Percentiles rank a stretch among this genome's conserved stretches.
Evolutionary conservation across 2,329 filamentous ascomycete genomes (phyloP).

Genomic region (Apiospora koreana): DNA sequence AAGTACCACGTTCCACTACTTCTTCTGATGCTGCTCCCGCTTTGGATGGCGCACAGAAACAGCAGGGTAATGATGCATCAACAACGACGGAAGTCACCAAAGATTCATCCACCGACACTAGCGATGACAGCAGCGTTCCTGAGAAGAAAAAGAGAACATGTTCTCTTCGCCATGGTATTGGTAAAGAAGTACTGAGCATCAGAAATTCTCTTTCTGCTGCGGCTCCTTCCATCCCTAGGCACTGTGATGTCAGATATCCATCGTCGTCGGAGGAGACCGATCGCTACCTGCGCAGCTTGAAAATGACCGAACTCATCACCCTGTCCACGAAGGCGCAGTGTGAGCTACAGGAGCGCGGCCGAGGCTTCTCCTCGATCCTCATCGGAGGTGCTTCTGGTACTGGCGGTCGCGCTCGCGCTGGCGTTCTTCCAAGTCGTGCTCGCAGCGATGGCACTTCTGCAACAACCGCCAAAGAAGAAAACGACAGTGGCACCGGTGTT

Average conservation of each 20-base stretch:
- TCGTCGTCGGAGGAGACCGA: neutral
- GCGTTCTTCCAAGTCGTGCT: too few relatives aligned
- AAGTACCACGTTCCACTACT: neutral
- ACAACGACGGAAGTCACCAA: neutral
- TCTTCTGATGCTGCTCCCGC: neutral
- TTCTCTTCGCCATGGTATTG: neutral
- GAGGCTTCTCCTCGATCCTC: neutral
- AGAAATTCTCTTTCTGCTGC: neutral
- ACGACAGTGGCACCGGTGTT: neutral
- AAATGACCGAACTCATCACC: neutral
- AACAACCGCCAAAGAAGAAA: neutral
- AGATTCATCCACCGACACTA: neutral
- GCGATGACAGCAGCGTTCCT: too few relatives aligned
- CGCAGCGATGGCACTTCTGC: too few relatives aligned
- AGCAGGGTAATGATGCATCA: neutral
- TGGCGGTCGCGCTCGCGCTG: neutral
- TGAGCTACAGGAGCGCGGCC: neutral
- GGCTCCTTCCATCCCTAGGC: neutral
- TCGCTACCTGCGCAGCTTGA: neutral
- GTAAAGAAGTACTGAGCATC: neutral
- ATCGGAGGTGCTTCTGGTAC: neutral
- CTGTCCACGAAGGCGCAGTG: neutral
- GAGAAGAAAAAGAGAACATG: too few relatives aligned
- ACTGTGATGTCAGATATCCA: neutral
- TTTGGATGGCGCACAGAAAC: neutral